Evolutionary conservation across 306 rosid genomes (phyloP), one percentile per base, ranked within the genome.

Genomic region (Malus sylvestris): DNA sequence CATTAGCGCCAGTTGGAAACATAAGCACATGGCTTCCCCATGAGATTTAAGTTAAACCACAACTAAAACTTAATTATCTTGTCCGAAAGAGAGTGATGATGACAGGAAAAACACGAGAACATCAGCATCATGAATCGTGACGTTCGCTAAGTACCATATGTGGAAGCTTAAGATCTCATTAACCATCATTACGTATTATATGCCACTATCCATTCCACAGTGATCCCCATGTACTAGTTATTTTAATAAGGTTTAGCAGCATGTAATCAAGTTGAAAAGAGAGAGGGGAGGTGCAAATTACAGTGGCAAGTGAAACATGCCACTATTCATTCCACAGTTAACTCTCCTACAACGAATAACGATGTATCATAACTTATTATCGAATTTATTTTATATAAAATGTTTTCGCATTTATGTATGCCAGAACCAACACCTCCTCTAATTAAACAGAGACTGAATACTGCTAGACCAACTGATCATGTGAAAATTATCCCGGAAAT

Each of bases 1-100:
- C 90, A 83, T 90, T 89, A 83, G 85, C 82, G 44, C 60, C 38
- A 62, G 79, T 76, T 79, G 86, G 86, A 85, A 89, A 89, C 96
- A 93, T 72, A 78, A 83, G 89, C 96, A 93, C 97, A 93, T 93
- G 98, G 89, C 82, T 81, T 81, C 82, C 83, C 84, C 86, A 84
- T 83, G 76, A 80, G 84, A 73, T 83, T 79, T 73, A 68, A 22
- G 83, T 87, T 87, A 83, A 87, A 85, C 75, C 88, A 69, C 87
- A 72, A 74, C 82, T 77, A 86, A 49, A 74, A 67, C 78, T 76
- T 83, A 77, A 84, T 91, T 82, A 75, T 88, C 88, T 83, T 79
- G 77, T 86, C 72, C 55, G 55, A 87, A 10, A 29, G 84, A 89
- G 72, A 78, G 79, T 62, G 80, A 91, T 84, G 85, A 81, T 87